Percentiles rank a stretch among this genome's conserved stretches.
These are phyloP conservation scores for Daldinia bambusicola DNA, from an alignment of 495 filamentous ascomycete genomes.

Conservation along the genomic window DNA sequence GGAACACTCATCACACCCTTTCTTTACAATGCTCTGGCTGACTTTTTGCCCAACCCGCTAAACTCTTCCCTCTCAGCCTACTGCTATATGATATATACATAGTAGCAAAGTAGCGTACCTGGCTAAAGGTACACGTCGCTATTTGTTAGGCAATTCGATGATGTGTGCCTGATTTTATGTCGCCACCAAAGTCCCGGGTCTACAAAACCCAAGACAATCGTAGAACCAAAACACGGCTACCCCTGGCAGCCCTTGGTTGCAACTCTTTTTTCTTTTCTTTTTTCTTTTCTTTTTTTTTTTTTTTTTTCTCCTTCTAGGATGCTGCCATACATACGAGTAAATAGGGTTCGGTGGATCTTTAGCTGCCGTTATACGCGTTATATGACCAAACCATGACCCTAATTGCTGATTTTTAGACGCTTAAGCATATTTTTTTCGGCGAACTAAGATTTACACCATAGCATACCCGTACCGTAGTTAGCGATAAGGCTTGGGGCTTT, in stretches of 20 bases:
- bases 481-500: slow-evolving; percentile 28
- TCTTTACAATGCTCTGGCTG: slow-evolving; percentile 6
- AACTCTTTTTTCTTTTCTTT: not conserved
- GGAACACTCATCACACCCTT: slow-evolving; percentile 13
- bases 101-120: slow-evolving; percentile 4
- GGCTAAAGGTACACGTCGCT: slow-evolving; percentile 19
- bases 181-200: slow-evolving; percentile 29
- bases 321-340: slow-evolving; percentile 29
- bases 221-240: not conserved
- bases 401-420: not conserved
- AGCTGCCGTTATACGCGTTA: slow-evolving; percentile 18
- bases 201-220: slow-evolving; percentile 11
- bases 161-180: slow-evolving; percentile 33
- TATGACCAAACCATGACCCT: not conserved
- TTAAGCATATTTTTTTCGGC: not conserved
- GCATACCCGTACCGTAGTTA: slow-evolving; percentile 4
- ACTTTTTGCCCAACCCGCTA: slow-evolving; percentile 16
- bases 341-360: slow-evolving; percentile 9
- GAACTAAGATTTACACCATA: slow-evolving; percentile 1
- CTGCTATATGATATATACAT: too few species aligned
- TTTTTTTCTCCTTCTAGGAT: not conserved
- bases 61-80: slow-evolving; percentile 22
- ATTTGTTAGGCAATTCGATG: slow-evolving; percentile 22
- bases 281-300: not conserved
- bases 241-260: not conserved